A percentile compares a stretch with the other conserved stretches of the same genome.
Conservation (phyloP, 2,329 filamentous ascomycete genomes). For the Plectosphaerella plurivora region DNA sequence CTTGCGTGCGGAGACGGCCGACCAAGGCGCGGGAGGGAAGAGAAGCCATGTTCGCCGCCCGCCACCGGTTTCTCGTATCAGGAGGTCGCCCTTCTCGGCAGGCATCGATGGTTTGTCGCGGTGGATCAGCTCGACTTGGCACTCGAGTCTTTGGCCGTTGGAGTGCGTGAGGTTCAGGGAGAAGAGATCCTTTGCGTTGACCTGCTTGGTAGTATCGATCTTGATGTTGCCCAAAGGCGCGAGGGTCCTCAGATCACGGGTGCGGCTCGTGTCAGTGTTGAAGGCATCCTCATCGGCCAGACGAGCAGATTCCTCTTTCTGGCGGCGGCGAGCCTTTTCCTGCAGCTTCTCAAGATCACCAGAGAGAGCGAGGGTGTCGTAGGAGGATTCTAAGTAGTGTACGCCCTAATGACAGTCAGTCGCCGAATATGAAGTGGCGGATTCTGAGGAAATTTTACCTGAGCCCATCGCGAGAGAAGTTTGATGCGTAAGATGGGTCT, state of each 20-base stretch:
- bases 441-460: slow-evolving; percentile 38
- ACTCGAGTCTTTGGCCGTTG: slow-evolving; percentile 83
- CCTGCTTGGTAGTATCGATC: slow-evolving; percentile 75
- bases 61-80: slow-evolving; percentile 85
- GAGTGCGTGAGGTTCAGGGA: slow-evolving; percentile 82
- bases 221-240: slow-evolving; percentile 63
- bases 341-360: slow-evolving; percentile 67
- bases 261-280: slow-evolving; percentile 74
- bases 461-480: slow-evolving; percentile 79
- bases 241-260: slow-evolving; percentile 74
- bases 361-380: slow-evolving; percentile 34
- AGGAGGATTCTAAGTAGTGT: slow-evolving; percentile 48
- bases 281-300: slow-evolving; percentile 79
- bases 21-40: slow-evolving; percentile 78
- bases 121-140: slow-evolving; percentile 80
- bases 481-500: slow-evolving; percentile 84
- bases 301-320: slow-evolving; percentile 65
- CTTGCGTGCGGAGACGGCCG: slow-evolving; percentile 71
- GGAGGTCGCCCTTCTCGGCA: slow-evolving; percentile 72
- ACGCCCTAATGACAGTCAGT: slow-evolving; percentile 38
- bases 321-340: slow-evolving; percentile 64
- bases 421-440: background rate
- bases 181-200: slow-evolving; percentile 87
- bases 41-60: slow-evolving; percentile 73
- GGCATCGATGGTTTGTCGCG: slow-evolving; percentile 71